Conservation (phyloP, 2,329 filamentous ascomycete genomes). For the Paraphaeosphaeria minitans region DNA sequence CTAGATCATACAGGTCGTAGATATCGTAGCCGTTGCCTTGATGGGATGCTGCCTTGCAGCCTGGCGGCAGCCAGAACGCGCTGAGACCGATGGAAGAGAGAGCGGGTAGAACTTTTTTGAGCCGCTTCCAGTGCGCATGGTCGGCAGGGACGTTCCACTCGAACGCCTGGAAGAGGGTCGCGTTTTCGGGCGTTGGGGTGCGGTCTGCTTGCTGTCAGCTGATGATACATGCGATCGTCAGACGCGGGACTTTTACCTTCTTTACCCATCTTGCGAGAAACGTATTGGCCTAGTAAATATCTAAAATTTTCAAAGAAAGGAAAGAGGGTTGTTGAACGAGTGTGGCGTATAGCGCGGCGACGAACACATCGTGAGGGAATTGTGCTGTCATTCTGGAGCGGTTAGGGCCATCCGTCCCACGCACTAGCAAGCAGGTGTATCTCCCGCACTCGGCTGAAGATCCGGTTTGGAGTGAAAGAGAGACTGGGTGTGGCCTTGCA, state of each 20-base stretch:
- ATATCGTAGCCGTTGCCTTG: slow-evolving; percentile 66
- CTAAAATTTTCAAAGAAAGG: neutral
- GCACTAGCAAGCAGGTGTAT: slow-evolving; percentile 25
- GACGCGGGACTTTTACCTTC: slow-evolving; percentile 26
- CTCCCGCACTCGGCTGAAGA: slow-evolving; percentile 7
- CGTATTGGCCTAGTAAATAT: neutral
- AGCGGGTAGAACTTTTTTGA: slow-evolving; percentile 57
- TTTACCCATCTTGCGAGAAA: slow-evolving; percentile 26
- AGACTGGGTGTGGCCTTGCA: neutral
- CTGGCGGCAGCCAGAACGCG: slow-evolving; percentile 68
- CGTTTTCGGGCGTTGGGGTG: slow-evolving; percentile 39
- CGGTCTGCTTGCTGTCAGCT: slow-evolving; percentile 28
- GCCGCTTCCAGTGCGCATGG: slow-evolving; percentile 63
- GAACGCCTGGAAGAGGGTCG: slow-evolving; percentile 69
- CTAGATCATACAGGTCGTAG: slow-evolving; percentile 72
- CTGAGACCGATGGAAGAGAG: slow-evolving; percentile 64
- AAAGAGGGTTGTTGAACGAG: neutral
- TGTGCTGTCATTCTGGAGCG: neutral
- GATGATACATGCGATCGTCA: neutral
- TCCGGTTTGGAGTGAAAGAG: neutral
- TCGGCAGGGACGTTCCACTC: slow-evolving; percentile 74
- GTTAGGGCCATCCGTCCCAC: slow-evolving; percentile 5
- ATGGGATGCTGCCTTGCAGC: slow-evolving; percentile 68
- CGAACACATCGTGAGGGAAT: slow-evolving; percentile 15
- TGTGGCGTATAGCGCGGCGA: neutral